Conservation (phyloP, 208 protist genomes). For the Leishmania tropica region DNA sequence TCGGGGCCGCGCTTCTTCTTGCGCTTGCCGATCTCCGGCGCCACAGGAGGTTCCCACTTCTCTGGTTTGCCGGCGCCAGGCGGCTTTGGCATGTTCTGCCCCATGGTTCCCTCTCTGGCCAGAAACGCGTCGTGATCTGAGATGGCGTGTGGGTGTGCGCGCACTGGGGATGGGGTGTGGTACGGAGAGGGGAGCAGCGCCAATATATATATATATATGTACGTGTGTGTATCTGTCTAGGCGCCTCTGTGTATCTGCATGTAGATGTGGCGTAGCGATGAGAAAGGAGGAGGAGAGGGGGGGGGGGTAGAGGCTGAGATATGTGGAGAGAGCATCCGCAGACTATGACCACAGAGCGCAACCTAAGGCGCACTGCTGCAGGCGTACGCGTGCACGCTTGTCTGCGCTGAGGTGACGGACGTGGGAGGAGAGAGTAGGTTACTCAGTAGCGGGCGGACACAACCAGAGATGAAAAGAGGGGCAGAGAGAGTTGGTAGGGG, state of each 20-base stretch:
- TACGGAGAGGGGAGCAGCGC: no score
- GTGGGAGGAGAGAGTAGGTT: not conserved
- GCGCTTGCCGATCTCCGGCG: conserved; percentile 92
- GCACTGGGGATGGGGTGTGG: not conserved
- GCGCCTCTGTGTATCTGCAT: not conserved
- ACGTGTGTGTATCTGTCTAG: not conserved
- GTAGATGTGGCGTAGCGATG: not conserved
- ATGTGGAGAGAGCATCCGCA: not conserved
- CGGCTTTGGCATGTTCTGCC: conserved; percentile 65
- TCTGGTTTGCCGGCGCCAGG: conserved; percentile 46
- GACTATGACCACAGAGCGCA: not conserved
- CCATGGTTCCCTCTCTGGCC: conserved; percentile 42
- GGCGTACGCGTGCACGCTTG: not conserved
- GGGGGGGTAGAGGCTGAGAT: not conserved
- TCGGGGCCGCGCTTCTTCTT: conserved; percentile 90
- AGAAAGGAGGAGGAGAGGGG: not conserved
- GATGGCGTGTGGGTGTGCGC: not conserved
- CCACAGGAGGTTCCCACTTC: conserved; percentile 96
- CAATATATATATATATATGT: not conserved
- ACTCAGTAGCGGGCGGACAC: not conserved
- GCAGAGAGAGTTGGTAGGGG: not conserved
- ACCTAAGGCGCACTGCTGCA: not conserved
- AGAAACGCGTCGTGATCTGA: not conserved
- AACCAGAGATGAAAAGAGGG: no score
- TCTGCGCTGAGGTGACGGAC: not conserved